These are phyloP conservation scores for Aspergillus viridinutans DNA, from an alignment of 2,329 filamentous ascomycete genomes.

Conservation along the genomic window DNA sequence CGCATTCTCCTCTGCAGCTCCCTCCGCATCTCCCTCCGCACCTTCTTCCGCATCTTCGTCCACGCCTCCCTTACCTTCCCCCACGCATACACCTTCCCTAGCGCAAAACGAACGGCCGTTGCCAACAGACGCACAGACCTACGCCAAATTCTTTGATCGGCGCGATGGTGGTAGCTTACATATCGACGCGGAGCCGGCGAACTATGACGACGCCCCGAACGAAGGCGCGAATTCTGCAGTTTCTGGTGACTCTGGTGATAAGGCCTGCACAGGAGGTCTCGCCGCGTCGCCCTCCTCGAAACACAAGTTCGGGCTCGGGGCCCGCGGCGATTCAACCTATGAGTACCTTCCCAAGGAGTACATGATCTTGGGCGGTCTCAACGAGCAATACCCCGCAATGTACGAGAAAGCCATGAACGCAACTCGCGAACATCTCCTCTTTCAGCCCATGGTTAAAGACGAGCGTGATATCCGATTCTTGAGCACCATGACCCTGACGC, in stretches of 20 bases:
- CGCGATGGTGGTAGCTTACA: conserved; percentile 17
- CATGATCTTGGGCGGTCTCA: conserved; percentile 42
- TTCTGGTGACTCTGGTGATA: conserved; percentile 9
- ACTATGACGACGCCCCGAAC: conserved; percentile 13
- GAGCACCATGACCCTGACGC: conserved; percentile 25
- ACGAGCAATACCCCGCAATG: conserved; percentile 41
- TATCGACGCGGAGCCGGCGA: conserved; percentile 25
- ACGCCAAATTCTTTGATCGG: conserved; percentile 21
- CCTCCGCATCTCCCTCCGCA: background rate
- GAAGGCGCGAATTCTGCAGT: background rate
- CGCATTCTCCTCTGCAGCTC: background rate
- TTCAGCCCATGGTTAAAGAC: conserved; percentile 43
- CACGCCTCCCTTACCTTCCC: conserved; percentile 1
- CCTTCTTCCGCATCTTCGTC: background rate
- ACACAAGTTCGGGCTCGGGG: conserved; percentile 43
- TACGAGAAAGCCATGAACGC: conserved; percentile 40
- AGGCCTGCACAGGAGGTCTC: conserved; percentile 39
- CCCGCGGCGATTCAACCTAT: conserved; percentile 46
- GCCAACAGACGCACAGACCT: conserved; percentile 23
- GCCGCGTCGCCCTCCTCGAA: conserved; percentile 28
- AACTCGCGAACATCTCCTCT: conserved; percentile 40
- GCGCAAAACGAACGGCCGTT: conserved; percentile 7
- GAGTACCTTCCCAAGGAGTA: conserved; percentile 51
- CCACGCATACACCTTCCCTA: background rate
- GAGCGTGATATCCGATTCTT: conserved; percentile 40